phyloP scores from a whole-genome alignment of 805 yeast genomes.

The Ogataea degrootiae region DNA sequence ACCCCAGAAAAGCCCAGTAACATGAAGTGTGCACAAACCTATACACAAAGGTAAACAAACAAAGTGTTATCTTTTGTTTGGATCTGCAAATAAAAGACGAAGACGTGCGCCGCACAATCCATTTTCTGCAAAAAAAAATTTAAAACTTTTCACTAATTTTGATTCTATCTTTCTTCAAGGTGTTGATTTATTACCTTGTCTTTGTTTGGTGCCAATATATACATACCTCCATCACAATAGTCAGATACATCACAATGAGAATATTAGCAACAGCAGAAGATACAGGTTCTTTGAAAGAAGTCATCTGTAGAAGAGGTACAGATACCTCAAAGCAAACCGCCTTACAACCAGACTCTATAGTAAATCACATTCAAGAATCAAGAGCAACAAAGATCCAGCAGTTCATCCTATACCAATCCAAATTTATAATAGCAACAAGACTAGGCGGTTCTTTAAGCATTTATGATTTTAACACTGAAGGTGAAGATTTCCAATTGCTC shows the following conservation, averaged over 20 bases:
- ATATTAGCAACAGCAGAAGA: conserved; percentile 62
- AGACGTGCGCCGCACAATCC: too few relatives aligned
- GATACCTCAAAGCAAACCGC: conserved; percentile 74
- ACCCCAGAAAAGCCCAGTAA: too few relatives aligned
- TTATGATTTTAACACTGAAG: conserved; percentile 26
- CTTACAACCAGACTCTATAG: conserved; percentile 54
- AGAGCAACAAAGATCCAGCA: conserved; percentile 34
- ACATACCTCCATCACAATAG: too few relatives aligned
- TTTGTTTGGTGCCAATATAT: too few relatives aligned
- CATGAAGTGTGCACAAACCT: too few relatives aligned
- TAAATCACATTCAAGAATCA: conserved; percentile 25
- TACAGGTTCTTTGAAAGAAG: conserved; percentile 60
- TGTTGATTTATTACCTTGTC: too few relatives aligned
- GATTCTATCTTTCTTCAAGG: too few relatives aligned
- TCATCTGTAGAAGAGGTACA: conserved; percentile 60
- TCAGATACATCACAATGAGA: conserved; percentile 39
- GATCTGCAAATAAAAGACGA: too few relatives aligned
- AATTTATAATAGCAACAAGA: conserved; percentile 39
- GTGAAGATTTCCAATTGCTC: conserved; percentile 14
- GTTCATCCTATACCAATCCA: conserved; percentile 24
- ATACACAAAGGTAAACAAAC: too few relatives aligned
- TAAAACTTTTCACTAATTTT: too few relatives aligned
- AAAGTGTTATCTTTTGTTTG: too few relatives aligned
- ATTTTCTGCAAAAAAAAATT: too few relatives aligned
- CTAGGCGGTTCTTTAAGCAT: conserved; percentile 38